These are phyloP conservation scores for Colletotrichum scovillei DNA, from an alignment of 2,329 filamentous ascomycete genomes.

Conservation along the genomic window DNA sequence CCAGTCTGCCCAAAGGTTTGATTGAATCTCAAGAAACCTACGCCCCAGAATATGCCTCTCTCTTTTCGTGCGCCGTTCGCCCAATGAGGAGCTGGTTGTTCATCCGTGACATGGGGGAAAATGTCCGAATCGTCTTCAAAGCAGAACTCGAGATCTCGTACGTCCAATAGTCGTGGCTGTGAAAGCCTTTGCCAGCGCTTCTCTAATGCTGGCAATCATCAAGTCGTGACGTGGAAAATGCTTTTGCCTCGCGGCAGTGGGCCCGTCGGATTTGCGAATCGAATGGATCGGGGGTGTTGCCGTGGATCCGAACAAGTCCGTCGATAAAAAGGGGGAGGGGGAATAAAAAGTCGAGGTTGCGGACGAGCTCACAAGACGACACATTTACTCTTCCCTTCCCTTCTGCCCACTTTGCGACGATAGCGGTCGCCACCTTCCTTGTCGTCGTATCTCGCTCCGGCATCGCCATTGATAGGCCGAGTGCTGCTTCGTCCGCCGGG, in stretches of 20 bases:
- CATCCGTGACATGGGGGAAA: conserved; percentile 30
- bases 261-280: conserved; percentile 29
- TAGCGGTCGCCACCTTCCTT: conserved; percentile 35
- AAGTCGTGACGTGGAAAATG: conserved; percentile 37
- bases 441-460: conserved; percentile 31
- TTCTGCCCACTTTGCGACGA: conserved; percentile 31
- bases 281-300: conserved; percentile 15
- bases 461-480: conserved; percentile 33
- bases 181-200: conserved; percentile 34
- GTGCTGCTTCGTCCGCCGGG: conserved; percentile 34
- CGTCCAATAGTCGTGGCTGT: conserved; percentile 35
- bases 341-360: conserved; percentile 1
- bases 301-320: conserved; percentile 29
- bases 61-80: conserved; percentile 39
- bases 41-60: conserved; percentile 36
- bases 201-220: conserved; percentile 37
- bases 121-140: conserved; percentile 36
- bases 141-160: conserved; percentile 35
- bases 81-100: conserved; percentile 33
- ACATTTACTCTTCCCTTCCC: conserved; percentile 37
- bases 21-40: conserved; percentile 36
- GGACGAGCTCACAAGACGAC: conserved; percentile 34
- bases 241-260: conserved; percentile 31
- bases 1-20: conserved; percentile 35
- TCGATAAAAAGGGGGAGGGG: conserved; percentile 7